Evolutionary conservation across 345 rosid genomes (phyloP).

Genomic region (Hevea brasiliensis): DNA sequence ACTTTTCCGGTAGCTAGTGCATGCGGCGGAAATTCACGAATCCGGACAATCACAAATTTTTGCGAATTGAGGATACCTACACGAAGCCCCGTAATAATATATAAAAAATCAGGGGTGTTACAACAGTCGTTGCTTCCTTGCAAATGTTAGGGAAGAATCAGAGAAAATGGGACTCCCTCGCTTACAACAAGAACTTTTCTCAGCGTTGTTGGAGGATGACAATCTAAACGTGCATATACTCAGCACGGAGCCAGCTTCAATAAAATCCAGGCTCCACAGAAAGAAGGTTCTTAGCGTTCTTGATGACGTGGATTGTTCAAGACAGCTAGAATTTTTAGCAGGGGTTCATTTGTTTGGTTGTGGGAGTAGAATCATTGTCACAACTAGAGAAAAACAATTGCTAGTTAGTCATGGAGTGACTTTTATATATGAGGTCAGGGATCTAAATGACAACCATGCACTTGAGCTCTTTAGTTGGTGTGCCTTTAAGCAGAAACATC

Average conservation of each 20-base stretch:
- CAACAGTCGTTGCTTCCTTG: constrained; percentile 14
- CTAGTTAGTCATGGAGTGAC: constrained; percentile 14
- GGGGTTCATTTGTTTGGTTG: constrained; percentile 9
- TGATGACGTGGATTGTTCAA: constrained; percentile 19
- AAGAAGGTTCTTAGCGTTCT: constrained; percentile 18
- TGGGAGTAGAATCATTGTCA: constrained; percentile 22
- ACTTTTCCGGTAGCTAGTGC: too few species aligned
- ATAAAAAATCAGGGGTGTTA: too few species aligned
- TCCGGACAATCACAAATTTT: too few species aligned
- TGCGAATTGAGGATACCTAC: too few species aligned
- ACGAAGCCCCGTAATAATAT: too few species aligned
- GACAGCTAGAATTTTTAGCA: constrained; percentile 16
- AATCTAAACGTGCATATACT: constrained; percentile 8
- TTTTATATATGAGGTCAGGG: constrained; percentile 15
- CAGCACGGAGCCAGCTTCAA: not conserved
- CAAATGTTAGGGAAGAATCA: constrained; percentile 15
- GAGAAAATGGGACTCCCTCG: constrained; percentile 8
- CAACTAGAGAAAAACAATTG: constrained; percentile 13
- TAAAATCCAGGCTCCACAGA: constrained; percentile 4
- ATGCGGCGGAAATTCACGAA: too few species aligned
- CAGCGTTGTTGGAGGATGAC: constrained; percentile 10
- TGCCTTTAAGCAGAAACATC: constrained; percentile 15
- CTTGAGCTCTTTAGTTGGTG: constrained; percentile 15
- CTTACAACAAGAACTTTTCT: constrained; percentile 2
- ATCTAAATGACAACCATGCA: constrained; percentile 16